A percentile compares a stretch with the other conserved stretches of the same genome.
These are phyloP conservation scores for Ogataea chonburiensis DNA, from an alignment of 805 yeast species.

Conservation along the genomic window DNA sequence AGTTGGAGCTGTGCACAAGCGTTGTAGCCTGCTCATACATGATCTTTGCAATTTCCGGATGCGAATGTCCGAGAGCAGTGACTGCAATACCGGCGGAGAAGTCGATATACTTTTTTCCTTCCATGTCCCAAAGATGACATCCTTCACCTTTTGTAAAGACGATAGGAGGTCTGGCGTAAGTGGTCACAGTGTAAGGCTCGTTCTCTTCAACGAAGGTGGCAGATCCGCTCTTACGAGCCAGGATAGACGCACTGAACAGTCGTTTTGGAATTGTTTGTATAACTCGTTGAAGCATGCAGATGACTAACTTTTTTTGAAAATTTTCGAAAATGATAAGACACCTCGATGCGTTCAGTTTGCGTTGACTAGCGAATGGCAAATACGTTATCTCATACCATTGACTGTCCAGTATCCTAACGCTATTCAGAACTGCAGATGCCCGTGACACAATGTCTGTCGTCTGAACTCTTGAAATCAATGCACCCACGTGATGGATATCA, in stretches of 20 bases:
- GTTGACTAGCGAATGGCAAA: neutral
- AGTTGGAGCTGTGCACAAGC: constrained; percentile 80
- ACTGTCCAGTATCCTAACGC: too few relatives aligned
- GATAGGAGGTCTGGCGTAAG: constrained; percentile 76
- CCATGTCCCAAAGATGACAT: constrained; percentile 75
- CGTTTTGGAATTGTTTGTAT: constrained; percentile 11
- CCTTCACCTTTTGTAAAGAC: constrained; percentile 82
- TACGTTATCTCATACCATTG: too few relatives aligned
- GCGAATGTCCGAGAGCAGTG: constrained; percentile 87
- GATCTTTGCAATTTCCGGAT: constrained; percentile 70
- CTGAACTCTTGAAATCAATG: too few relatives aligned
- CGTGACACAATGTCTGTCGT: too few relatives aligned
- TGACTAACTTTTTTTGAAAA: constrained; percentile 6
- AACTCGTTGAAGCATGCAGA: constrained; percentile 8
- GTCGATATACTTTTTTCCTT: constrained; percentile 76
- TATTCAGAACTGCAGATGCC: too few relatives aligned
- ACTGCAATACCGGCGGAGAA: constrained; percentile 97
- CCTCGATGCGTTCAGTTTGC: too few relatives aligned
- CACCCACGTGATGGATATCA: too few relatives aligned
- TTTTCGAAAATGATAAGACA: constrained; percentile 6
- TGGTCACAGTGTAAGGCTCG: constrained; percentile 63
- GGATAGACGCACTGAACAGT: constrained; percentile 7
- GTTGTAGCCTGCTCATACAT: constrained; percentile 68
- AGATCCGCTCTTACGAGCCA: constrained; percentile 26
- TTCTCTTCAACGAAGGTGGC: constrained; percentile 41